A percentile compares a stretch with the other conserved stretches of the same genome.
Conservation (phyloP, 768 basidiomycete species). For the Leccinum longicurvipes region DNA sequence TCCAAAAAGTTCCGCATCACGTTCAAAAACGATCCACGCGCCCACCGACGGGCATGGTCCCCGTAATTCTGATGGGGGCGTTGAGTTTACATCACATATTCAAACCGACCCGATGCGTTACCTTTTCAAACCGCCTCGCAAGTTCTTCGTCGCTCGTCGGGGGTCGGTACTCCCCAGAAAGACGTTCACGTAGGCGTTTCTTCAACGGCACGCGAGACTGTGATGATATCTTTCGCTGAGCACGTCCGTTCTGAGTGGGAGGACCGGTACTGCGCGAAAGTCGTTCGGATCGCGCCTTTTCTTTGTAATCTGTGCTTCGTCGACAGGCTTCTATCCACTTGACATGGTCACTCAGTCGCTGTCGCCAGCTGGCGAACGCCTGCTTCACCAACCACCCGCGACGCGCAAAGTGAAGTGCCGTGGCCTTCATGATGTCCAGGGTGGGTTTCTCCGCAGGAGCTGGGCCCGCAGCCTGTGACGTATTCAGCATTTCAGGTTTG, state of each 20-base stretch:
- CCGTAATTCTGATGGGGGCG: slow-evolving; percentile 57
- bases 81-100: slow-evolving; percentile 1
- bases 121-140: slow-evolving; percentile 66
- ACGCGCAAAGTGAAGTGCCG: slow-evolving; percentile 42
- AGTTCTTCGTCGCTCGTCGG: slow-evolving; percentile 64
- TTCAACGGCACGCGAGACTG: slow-evolving; percentile 22
- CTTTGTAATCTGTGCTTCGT: slow-evolving; percentile 59
- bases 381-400: slow-evolving; percentile 39
- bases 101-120: slow-evolving; percentile 22
- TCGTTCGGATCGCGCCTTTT: slow-evolving; percentile 41
- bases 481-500: slow-evolving; percentile 2
- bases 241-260: slow-evolving; percentile 21
- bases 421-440: slow-evolving; percentile 34
- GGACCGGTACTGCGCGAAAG: slow-evolving; percentile 26
- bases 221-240: slow-evolving; percentile 12
- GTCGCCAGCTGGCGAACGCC: slow-evolving; percentile 46
- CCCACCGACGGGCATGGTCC: slow-evolving; percentile 72
- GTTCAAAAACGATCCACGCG: slow-evolving; percentile 62
- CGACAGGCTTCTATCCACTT: slow-evolving; percentile 62
- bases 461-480: neutral
- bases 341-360: slow-evolving; percentile 41
- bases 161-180: slow-evolving; percentile 44
- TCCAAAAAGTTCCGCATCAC: slow-evolving; percentile 35
- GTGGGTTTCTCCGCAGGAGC: slow-evolving; percentile 11
- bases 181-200: slow-evolving; percentile 34